Evolutionary conservation across 306 rosid species (phyloP), one percentile per base, ranked within the genome.

Genomic region (Cicer arietinum): DNA sequence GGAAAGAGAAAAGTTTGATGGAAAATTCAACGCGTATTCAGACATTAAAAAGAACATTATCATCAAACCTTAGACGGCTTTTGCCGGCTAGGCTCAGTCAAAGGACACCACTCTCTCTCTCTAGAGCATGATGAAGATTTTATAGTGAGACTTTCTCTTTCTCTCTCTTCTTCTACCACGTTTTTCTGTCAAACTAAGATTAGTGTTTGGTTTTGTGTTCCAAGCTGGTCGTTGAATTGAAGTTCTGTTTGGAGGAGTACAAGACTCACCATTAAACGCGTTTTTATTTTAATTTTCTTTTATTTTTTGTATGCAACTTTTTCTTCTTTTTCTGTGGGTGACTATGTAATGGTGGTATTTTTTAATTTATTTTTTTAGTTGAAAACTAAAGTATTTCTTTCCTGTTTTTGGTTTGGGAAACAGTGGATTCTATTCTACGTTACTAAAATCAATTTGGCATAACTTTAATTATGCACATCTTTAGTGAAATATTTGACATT

Each of bases 61-160:
- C 50, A 63, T 84, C 47, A 73, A 74, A 76, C 74, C 64, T 74
- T 63, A 66, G 90, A 80, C 91, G 92, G 91, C 94, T 83, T 62
- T 74, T 71, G 93, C 92, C 95, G 96, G 91, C 95, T 47, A 72
- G 40, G 74, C 85, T 74, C 81, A 80, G 93, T 91, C 97, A 89
- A 91, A 85, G 86, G 80, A 78, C 61, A 59, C 70, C 77, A 65
- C 87, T 73, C 17, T 59, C 62, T 73, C 69, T 77, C 51, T 69
- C 30, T 12, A 69, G 61, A 56, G 79, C 56, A 61, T 59, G 76
- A 39, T 66, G 77, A 25, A 50, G 67, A 43, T 65, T 77, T 67
- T 35, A 20, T 0, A 62, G 64, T 61, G 67, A 76, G 78, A 50
- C 45, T 71, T 25, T 68, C 74, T 67, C 66, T 67, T 65, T 56